Percentiles rank a stretch among this genome's conserved stretches.
phyloP scores from a whole-genome alignment of 768 basidiomycete species.

The Chlorophyllum brunneum region DNA sequence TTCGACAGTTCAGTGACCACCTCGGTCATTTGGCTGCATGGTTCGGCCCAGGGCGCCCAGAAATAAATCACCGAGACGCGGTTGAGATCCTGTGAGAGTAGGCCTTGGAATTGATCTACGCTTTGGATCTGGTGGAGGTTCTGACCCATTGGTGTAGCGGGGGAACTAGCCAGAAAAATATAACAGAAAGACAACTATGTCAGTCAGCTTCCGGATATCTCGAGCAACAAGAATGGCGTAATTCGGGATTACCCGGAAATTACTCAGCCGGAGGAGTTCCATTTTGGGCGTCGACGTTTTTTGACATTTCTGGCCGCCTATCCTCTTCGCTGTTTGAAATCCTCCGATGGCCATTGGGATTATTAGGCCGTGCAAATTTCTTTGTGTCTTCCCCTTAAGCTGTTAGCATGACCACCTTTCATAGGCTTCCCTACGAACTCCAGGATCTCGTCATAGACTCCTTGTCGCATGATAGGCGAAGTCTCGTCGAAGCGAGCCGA shows the following conservation, averaged over 20 bases:
- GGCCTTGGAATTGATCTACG: constrained; percentile 64
- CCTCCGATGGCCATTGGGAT: not conserved
- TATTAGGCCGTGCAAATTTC: not conserved
- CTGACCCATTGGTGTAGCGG: constrained; percentile 4
- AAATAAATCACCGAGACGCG: constrained; percentile 89
- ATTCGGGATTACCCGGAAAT: constrained; percentile 10
- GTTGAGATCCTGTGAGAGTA: constrained; percentile 73
- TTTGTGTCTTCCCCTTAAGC: not conserved
- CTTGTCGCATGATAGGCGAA: constrained; percentile 12
- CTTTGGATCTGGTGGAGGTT: constrained; percentile 49
- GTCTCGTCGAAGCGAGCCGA: constrained; percentile 16
- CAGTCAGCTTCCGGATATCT: too few relatives aligned
- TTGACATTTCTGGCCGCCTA: too few relatives aligned
- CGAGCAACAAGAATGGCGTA: constrained; percentile 22
- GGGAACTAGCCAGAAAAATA: too few relatives aligned
- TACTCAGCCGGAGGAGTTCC: constrained; percentile 5
- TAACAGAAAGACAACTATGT: too few relatives aligned
- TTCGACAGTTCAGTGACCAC: constrained; percentile 70
- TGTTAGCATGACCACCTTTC: not conserved
- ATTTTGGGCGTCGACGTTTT: not conserved
- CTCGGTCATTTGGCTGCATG: constrained; percentile 86
- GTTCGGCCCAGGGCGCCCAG: constrained; percentile 91
- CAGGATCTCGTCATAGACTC: constrained; percentile 22
- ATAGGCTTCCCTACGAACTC: constrained; percentile 18
- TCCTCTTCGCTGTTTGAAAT: too few relatives aligned